Conservation (phyloP, 495 filamentous ascomycete genomes). For the Hypoxylon fuscum region DNA sequence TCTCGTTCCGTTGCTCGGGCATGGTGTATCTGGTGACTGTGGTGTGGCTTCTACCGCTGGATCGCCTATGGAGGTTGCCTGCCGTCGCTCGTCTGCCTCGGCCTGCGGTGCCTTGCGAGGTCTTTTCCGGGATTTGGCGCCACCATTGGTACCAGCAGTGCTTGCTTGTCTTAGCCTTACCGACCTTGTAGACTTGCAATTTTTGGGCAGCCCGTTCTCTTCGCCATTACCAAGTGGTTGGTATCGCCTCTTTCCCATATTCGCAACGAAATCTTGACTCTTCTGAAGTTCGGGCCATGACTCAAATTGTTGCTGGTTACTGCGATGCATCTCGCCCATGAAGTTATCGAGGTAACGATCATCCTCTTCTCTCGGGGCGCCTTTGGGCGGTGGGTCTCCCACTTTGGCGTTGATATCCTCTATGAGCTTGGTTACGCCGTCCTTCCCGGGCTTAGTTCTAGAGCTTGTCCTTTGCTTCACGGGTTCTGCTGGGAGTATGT, state of each 20-base stretch:
- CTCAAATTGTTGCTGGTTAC: background rate
- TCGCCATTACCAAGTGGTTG: background rate
- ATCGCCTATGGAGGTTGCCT: background rate
- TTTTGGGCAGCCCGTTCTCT: background rate
- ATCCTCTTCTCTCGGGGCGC: conserved; percentile 7
- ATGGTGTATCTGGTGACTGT: background rate
- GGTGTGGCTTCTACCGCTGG: background rate
- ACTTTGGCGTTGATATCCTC: conserved; percentile 3
- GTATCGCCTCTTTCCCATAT: conserved; percentile 9
- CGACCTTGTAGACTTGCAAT: background rate
- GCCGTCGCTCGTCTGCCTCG: background rate
- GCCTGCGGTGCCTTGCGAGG: background rate
- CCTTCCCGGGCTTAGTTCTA: background rate
- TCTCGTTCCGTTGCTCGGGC: background rate
- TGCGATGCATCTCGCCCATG: background rate
- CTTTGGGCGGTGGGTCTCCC: conserved; percentile 5
- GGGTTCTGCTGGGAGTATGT: background rate
- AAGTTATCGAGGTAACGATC: conserved; percentile 2
- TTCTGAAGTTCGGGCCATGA: conserved; percentile 15
- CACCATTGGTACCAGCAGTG: background rate
- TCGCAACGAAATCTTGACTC: conserved; percentile 2
- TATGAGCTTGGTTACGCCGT: conserved; percentile 6
- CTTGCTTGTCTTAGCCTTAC: background rate
- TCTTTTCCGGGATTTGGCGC: background rate
- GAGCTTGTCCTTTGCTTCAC: background rate